Percentiles rank a stretch among this genome's conserved stretches.
Evolutionary conservation across 345 rosid genomes (phyloP).

Genomic region (Sonneratia caseolaris): DNA sequence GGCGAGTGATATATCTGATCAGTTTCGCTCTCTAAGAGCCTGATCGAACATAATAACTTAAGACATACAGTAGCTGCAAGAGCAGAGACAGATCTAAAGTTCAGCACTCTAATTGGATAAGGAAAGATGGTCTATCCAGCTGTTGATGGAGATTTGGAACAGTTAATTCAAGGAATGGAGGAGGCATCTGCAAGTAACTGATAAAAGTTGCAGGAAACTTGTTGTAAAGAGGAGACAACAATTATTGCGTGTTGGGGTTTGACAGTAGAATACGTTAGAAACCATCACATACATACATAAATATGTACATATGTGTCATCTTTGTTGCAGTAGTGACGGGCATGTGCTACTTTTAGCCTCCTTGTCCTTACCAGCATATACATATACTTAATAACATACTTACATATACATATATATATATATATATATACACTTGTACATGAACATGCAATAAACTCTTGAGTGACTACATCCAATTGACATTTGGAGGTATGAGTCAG

Average conservation of each 20-base stretch:
- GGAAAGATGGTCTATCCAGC: neutral
- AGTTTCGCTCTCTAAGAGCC: neutral
- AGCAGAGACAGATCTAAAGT: neutral
- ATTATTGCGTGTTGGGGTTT: neutral
- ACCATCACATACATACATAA: neutral
- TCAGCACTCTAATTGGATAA: neutral
- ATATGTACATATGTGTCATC: neutral
- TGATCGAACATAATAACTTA: neutral
- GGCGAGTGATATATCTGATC: too few species aligned
- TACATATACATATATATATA: neutral
- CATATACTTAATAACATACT: neutral
- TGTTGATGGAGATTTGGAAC: too few species aligned
- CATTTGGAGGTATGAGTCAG: neutral
- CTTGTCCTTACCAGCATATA: neutral
- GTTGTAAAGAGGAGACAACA: neutral
- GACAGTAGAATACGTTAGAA: neutral
- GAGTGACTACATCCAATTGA: neutral
- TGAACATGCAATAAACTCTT: neutral
- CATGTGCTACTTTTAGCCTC: slow-evolving; percentile 7
- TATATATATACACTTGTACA: neutral
- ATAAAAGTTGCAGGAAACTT: neutral
- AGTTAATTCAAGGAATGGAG: too few species aligned
- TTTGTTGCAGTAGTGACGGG: neutral
- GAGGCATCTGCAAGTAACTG: neutral
- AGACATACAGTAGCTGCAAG: neutral